Base-by-base conservation (phyloP, 371 early-diverging fungal species). In the Mucor plumbeus region DNA sequence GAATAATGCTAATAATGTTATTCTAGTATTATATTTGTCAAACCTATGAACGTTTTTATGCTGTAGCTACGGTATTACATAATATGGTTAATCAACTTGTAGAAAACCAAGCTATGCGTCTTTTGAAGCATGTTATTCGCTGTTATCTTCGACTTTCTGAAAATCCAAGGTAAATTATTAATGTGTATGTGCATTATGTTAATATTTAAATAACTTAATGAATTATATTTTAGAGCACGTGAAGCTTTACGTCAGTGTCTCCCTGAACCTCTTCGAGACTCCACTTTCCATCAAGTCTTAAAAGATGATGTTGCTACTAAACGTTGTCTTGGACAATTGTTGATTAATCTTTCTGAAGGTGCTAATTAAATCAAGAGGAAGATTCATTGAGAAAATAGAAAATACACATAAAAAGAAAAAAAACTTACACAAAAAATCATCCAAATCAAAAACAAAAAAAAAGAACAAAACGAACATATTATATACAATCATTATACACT, bases 21-120 rank as follows among this genome's bases (percentile, higher is more conserved):
- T 5, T 17, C 14, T 74, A 81, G 81, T 81, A 81, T 71, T 99
- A 99, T 79, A 95, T 99, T 48, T 97, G 97, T 70, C 97, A 98
- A 80, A 98, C 99, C 38, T 97, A 94, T 60, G 96, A 99, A 67
- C 90, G 99, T 10, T 97, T 99, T 81, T 94, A 93, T 70, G 99
- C 99, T 19, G 98, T 99, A 15, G 92, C 92, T 41, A 94, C 96
- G 6, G 97, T 99, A 17, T 85, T 99, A 58, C 92, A 93, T 72
- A 94, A 95, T 71, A 94, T 99, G 91, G 94, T 99, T 21, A 87
- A 82, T 41, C 97, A 99, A 72, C 84, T 96, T 50, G 92, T 96
- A 15, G 92, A 94, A 19, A 89, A 90, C 36, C 94, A 92, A 59
- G 93, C 95, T 14, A 87, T 92, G 44, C 86, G 96, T 50, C 77